These are phyloP conservation scores for Drechslera avenae DNA, from an alignment of 2,329 filamentous ascomycete species.

Conservation along the genomic window DNA sequence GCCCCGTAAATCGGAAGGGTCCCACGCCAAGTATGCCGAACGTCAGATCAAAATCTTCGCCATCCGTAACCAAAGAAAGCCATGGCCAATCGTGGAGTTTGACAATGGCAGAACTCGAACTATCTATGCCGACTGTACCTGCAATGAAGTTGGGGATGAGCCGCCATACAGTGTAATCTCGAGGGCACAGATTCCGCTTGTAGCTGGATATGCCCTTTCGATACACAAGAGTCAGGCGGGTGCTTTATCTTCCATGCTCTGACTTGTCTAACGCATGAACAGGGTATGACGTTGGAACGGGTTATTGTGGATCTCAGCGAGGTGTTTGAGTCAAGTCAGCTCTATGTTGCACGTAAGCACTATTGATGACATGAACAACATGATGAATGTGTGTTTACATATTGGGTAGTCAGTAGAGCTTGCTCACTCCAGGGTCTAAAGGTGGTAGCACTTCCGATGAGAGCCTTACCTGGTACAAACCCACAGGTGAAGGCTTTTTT, in stretches of 20 bases:
- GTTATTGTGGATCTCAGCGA: slow-evolving; percentile 60
- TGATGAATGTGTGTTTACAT: slow-evolving; percentile 3
- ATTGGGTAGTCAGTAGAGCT: slow-evolving; percentile 57
- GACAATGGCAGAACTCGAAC: slow-evolving; percentile 53
- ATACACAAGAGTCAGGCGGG: slow-evolving; percentile 61
- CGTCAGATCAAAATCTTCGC: slow-evolving; percentile 50
- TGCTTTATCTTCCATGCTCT: neutral
- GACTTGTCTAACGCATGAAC: neutral
- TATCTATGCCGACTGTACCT: slow-evolving; percentile 59
- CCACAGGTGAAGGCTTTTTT: slow-evolving; percentile 44
- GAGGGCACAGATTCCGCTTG: slow-evolving; percentile 66
- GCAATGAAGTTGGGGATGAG: slow-evolving; percentile 55
- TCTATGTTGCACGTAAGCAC: slow-evolving; percentile 61
- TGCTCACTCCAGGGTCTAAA: slow-evolving; percentile 57
- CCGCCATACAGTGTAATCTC: slow-evolving; percentile 53
- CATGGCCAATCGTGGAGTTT: slow-evolving; percentile 62
- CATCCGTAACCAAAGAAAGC: slow-evolving; percentile 34
- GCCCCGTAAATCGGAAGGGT: slow-evolving; percentile 41
- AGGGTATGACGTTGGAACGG: slow-evolving; percentile 64
- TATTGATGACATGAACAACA: neutral
- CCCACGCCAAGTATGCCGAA: slow-evolving; percentile 48
- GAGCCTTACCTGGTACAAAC: slow-evolving; percentile 33
- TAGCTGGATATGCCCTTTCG: slow-evolving; percentile 66
- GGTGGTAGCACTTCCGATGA: slow-evolving; percentile 40
- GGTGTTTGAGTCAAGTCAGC: slow-evolving; percentile 63